Base-by-base conservation (phyloP, 2,329 filamentous ascomycete species). In the Ascocoryne sarcoides region DNA sequence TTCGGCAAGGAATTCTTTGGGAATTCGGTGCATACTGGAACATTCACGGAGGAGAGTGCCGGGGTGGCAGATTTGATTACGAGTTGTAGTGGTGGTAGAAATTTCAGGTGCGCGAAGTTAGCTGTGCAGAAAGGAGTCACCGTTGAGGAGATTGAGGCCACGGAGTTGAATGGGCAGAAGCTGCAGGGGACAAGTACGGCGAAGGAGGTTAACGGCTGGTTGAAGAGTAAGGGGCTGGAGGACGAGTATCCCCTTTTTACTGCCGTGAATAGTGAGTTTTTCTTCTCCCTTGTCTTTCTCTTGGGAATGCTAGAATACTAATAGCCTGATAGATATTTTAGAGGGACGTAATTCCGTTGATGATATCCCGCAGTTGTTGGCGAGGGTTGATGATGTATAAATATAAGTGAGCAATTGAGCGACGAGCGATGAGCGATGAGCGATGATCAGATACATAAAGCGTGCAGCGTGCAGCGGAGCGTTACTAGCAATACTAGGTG, bases 61-160 rank as follows among this genome's bases (percentile, higher is more conserved):
- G 92, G 92, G 51, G 88, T 96, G 29, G 92, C 92, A 19, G 92
- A 98, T 64, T 68, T 98, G 51, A 94, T 98, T 59, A 96, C 92
- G 1, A 92, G 83, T 41, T 96, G 88, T 66, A 85, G 80, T 38
- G 87, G 88, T 47, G 92, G 92, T 10, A 77, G 92, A 46, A 98
- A 98, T 67, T 94, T 92, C 69, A 80, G 85, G 42, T 96, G 90
- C 62, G 90, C 92, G 36, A 93, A 84, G 71, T 79, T 89, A 69
- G 81, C 85, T 18, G 77, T 95, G 21, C 76, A 89, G 67, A 78
- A 82, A 57, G 82, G 83, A 20, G 71, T 90, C 51, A 73, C 76
- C 7, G 86, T 98, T 29, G 79, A 83, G 52, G 87, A 96, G 63
- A 81, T 98, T 32, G 92, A 98, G 70, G 74, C 76, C 58, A 75